Percentiles rank a stretch among this genome's conserved stretches.
Conservation (phyloP, 768 basidiomycete genomes). For the Dentipellis sp. region DNA sequence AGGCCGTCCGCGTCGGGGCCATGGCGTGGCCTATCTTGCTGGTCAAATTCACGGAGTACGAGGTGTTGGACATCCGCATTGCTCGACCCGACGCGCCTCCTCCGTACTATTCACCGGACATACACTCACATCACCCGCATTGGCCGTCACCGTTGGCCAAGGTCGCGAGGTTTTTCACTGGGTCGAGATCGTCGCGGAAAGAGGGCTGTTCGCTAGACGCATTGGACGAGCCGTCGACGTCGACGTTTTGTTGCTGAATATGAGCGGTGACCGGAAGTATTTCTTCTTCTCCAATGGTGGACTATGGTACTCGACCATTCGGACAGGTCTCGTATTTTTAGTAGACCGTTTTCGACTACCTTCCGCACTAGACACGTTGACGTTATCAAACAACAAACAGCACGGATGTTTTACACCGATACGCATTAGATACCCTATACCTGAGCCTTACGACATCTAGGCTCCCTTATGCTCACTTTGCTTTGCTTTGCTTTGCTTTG, state of each 20-base stretch:
- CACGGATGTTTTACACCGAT: no score
- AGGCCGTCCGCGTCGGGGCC: constrained; percentile 16
- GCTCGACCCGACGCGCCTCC: not conserved
- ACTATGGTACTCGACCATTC: no score
- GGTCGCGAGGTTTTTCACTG: not conserved
- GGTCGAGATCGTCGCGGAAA: not conserved
- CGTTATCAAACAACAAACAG: no score
- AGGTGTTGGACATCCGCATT: constrained; percentile 20
- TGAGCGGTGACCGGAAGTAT: not conserved
- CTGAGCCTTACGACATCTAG: no score
- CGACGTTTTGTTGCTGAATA: not conserved
- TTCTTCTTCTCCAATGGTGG: no score
- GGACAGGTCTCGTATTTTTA: no score
- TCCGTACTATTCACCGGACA: not conserved
- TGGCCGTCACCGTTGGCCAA: not conserved
- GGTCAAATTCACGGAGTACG: constrained; percentile 15
- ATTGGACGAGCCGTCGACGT: not conserved
- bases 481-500: no score
- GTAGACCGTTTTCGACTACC: no score
- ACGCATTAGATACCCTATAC: no score
- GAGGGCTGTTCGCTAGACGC: not conserved
- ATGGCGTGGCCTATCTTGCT: constrained; percentile 18
- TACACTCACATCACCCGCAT: not conserved
- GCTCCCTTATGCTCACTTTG: no score
- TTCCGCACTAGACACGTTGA: no score